A percentile compares a stretch with the other conserved stretches of the same genome.
Evolutionary conservation across 768 basidiomycete species (phyloP).

Genomic region (Suillus variegatus): DNA sequence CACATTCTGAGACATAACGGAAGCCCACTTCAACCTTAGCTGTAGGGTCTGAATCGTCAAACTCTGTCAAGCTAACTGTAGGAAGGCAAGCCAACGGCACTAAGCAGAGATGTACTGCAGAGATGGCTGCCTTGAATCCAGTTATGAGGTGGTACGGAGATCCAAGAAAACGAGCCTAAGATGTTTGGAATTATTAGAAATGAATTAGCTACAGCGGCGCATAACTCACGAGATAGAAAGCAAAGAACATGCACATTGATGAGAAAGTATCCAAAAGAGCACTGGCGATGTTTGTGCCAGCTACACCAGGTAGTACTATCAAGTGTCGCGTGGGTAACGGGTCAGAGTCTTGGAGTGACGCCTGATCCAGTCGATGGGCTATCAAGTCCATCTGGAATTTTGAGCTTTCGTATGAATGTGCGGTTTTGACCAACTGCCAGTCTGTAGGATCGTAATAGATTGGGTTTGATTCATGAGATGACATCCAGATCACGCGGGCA

Average conservation of each 20-base stretch:
- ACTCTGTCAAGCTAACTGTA: constrained; percentile 14
- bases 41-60: constrained; percentile 18
- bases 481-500: constrained; percentile 76
- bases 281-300: constrained; percentile 59
- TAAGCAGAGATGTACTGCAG: constrained; percentile 68
- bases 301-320: constrained; percentile 69
- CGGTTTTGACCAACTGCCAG: constrained; percentile 66
- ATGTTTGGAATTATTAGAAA: constrained; percentile 8
- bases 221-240: constrained; percentile 65
- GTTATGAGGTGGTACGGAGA: constrained; percentile 67
- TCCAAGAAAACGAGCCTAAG: constrained; percentile 66
- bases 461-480: constrained; percentile 65
- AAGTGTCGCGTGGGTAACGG: constrained; percentile 47
- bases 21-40: constrained; percentile 24
- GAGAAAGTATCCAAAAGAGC: constrained; percentile 47
- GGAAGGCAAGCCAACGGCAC: constrained; percentile 54
- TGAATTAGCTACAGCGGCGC: not conserved
- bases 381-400: constrained; percentile 83
- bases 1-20: constrained; percentile 56
- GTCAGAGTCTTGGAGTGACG: constrained; percentile 31
- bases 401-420: constrained; percentile 64
- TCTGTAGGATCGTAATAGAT: constrained; percentile 60
- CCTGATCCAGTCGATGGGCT: constrained; percentile 51
- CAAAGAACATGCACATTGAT: constrained; percentile 47
- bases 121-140: constrained; percentile 64